A percentile compares a stretch with the other conserved stretches of the same genome.
Evolutionary conservation across 1,284 basidiomycete species (phyloP).

Genomic region (Irpex lacteus): DNA sequence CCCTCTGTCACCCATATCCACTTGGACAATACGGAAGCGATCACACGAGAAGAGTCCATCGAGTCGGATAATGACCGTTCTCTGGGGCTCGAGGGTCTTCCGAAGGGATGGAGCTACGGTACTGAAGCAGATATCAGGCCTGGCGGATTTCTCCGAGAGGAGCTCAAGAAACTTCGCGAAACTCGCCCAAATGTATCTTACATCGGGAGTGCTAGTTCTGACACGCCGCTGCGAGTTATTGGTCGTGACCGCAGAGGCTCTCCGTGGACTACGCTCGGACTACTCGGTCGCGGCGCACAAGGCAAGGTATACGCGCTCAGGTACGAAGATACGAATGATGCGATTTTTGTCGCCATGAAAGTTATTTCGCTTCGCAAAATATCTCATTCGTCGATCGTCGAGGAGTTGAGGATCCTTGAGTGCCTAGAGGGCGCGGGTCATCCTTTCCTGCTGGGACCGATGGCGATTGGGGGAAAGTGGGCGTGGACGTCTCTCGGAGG

Average conservation of each 20-base stretch:
- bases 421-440: constrained; percentile 6
- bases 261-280: constrained; percentile 16
- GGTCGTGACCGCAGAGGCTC: neutral
- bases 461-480: constrained; percentile 13
- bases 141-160: too few relatives aligned
- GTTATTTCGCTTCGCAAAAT: constrained; percentile 17
- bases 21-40: too few relatives aligned
- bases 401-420: constrained; percentile 23
- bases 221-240: neutral
- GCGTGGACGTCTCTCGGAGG: constrained; percentile 22
- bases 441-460: constrained; percentile 23
- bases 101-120: too few relatives aligned
- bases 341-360: constrained; percentile 21
- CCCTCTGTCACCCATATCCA: too few relatives aligned
- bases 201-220: too few relatives aligned
- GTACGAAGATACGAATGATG: constrained; percentile 5
- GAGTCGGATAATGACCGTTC: too few relatives aligned
- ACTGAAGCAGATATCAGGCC: too few relatives aligned
- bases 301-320: constrained; percentile 22
- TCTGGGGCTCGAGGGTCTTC: too few relatives aligned
- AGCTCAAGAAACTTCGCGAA: too few relatives aligned
- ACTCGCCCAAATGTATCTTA: too few relatives aligned
- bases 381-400: constrained; percentile 19
- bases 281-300: constrained; percentile 22
- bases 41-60: too few relatives aligned